Evolutionary conservation across 345 rosid genomes (phyloP).

Genomic region (Theobroma cacao): DNA sequence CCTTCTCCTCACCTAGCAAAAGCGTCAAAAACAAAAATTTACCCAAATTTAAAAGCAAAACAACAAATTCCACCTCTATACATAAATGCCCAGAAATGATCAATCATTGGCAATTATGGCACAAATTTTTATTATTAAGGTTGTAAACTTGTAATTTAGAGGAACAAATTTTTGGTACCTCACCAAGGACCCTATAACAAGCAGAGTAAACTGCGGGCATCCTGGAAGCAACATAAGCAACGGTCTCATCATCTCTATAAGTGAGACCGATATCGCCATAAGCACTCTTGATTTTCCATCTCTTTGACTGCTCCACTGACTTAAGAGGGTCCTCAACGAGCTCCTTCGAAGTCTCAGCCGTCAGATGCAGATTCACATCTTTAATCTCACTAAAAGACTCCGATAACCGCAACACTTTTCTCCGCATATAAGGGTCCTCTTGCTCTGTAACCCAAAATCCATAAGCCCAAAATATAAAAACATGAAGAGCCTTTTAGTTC

Average conservation of each 20-base stretch:
- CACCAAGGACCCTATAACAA: slow-evolving; percentile 72
- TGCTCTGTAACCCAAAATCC: slow-evolving; percentile 44
- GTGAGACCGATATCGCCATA: slow-evolving; percentile 83
- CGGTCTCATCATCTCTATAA: slow-evolving; percentile 77
- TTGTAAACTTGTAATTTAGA: background rate
- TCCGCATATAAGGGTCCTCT: slow-evolving; percentile 76
- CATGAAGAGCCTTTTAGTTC: background rate
- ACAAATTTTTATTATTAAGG: background rate
- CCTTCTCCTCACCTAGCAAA: slow-evolving; percentile 62
- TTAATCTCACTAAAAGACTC: slow-evolving; percentile 69
- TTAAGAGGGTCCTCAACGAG: slow-evolving; percentile 78
- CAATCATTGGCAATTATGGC: background rate
- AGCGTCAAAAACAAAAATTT: background rate
- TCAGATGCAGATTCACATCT: slow-evolving; percentile 50
- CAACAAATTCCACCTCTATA: background rate
- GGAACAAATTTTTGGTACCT: slow-evolving; percentile 34
- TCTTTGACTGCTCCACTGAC: slow-evolving; percentile 63
- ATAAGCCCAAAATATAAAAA: background rate
- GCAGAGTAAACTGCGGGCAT: slow-evolving; percentile 97
- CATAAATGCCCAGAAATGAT: background rate
- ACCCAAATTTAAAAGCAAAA: background rate
- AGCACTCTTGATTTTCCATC: slow-evolving; percentile 85
- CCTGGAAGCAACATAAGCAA: slow-evolving; percentile 89
- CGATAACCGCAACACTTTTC: slow-evolving; percentile 72
- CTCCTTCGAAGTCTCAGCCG: slow-evolving; percentile 55